Evolutionary conservation across 371 early-diverging fungal species (phyloP).

Genomic region (Lichtheimia hyalospora): DNA sequence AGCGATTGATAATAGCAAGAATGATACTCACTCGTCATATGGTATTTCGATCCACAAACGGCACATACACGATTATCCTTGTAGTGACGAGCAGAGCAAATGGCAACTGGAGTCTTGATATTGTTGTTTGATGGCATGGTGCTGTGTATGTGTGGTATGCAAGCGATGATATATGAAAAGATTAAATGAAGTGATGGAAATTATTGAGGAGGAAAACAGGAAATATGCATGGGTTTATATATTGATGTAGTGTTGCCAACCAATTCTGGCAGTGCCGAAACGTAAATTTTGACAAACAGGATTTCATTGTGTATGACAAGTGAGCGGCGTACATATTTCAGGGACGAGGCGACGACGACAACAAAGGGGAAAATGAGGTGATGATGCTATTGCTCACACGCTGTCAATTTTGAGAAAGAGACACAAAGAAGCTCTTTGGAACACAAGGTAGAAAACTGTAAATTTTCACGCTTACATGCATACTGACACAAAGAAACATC

Average conservation of each 20-base stretch:
- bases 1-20: background rate
- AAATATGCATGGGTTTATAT: background rate
- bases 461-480: no score
- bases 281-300: background rate
- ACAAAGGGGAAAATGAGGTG: background rate
- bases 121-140: slow-evolving; percentile 3
- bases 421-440: no score
- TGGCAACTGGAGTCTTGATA: background rate
- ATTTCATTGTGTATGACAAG: slow-evolving; percentile 1
- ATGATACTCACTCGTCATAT: slow-evolving; percentile 38
- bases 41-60: slow-evolving; percentile 33
- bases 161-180: background rate
- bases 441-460: background rate
- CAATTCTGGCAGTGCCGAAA: background rate
- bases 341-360: background rate
- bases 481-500: no score
- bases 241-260: background rate
- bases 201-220: slow-evolving; percentile 7
- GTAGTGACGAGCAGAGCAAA: slow-evolving; percentile 3
- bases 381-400: background rate
- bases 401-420: no score
- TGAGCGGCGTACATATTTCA: background rate
- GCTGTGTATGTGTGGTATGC: background rate
- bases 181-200: background rate
- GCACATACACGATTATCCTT: slow-evolving; percentile 17